Base-by-base conservation (phyloP, 371 early-diverging fungal species). In the Mortierella sp. region DNA sequence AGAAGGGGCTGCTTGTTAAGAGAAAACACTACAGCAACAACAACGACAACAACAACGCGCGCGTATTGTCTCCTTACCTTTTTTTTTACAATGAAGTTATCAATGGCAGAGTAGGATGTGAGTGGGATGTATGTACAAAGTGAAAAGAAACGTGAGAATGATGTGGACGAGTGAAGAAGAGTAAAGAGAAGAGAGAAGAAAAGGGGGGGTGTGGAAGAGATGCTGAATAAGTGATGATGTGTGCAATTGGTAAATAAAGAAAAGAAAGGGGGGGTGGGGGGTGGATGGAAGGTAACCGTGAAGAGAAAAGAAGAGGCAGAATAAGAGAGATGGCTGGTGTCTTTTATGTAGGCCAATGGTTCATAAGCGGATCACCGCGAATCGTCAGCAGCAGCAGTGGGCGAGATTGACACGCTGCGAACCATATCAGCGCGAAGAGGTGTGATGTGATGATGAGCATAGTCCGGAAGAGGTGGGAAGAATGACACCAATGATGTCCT, bases 371-470 rank as follows among this genome's bases (percentile, higher is more conserved):
- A 56, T 56, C 56, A 27, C n/a, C 12, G 56, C 56, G 56, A 56
- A 56, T 56, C 27, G 27, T 4, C 27, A 56, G 11, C 18, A 16
- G 41, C 41, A 46, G 0, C 2, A 46, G 48, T 38, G 21, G 8
- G 14, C 21, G 18, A 21, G 51, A 51, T 5, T 41, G 41, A 49
- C 49, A 58, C 56, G 11, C 4, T 56, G 58, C 58, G 58, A 70
- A 70, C 16, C 44, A 71, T 51, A 51, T 51, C 21, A 16, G 18
- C 6, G 51, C 51, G 51, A n/a, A 27, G 27, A 29, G 71, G 46
- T 46, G 71, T 44, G 46, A 71, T 71, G 71, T 46, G 46, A 71
- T 46, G 71, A 71, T 71, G 71, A 71, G 43, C n/a, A 41, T 41
- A 41, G 41, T 46, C 1, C 11, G n/a, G 10, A 70, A 29, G 14